Evolutionary conservation across 352 stramenopile species (phyloP).

Genomic region (Stramenopiles sp.): DNA sequence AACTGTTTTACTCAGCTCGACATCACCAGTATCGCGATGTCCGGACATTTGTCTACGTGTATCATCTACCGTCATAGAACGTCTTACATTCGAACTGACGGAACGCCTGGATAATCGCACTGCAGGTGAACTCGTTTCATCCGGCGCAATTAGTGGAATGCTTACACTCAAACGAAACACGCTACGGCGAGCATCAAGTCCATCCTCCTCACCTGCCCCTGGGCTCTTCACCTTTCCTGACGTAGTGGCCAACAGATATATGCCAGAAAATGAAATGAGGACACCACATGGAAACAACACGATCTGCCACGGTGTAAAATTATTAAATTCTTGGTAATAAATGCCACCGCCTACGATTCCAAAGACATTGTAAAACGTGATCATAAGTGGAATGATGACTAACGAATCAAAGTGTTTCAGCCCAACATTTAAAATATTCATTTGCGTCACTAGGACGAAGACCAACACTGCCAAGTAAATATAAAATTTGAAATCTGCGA

Average conservation of each 20-base stretch:
- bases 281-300: slow-evolving; percentile 14
- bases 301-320: not conserved
- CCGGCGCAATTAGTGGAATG: not conserved
- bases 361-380: slow-evolving; percentile 67
- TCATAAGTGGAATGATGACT: slow-evolving; percentile 62
- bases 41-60: too few species aligned
- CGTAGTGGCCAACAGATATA: not conserved
- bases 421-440: slow-evolving; percentile 63
- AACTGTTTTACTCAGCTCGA: too few species aligned
- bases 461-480: slow-evolving; percentile 43
- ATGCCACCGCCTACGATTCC: slow-evolving; percentile 67
- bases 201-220: too few species aligned
- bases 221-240: too few species aligned
- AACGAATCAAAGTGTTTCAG: slow-evolving; percentile 63
- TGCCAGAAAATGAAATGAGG: slow-evolving; percentile 3
- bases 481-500: slow-evolving; percentile 26
- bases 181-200: too few species aligned
- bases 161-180: not conserved
- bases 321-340: slow-evolving; percentile 60
- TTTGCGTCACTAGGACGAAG: slow-evolving; percentile 45
- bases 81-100: not conserved
- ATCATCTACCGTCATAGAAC: not conserved
- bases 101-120: not conserved
- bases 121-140: not conserved
- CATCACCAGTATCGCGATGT: too few species aligned